Evolutionary conservation across 768 basidiomycete genomes (phyloP).

Genomic region (Tricholoma sp.): DNA sequence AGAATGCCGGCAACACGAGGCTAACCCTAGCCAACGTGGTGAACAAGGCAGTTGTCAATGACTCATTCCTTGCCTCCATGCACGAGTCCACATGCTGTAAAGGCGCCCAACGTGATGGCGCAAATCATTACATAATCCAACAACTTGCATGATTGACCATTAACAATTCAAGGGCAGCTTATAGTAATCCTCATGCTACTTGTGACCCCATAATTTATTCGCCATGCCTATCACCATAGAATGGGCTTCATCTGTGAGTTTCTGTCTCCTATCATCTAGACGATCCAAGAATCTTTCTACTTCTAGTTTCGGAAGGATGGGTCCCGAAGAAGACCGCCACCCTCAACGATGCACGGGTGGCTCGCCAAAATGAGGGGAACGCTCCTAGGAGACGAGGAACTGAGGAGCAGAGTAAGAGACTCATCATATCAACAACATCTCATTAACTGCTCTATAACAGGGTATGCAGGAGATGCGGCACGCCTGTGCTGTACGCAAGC

Average conservation of each 20-base stretch:
- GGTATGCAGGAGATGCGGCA: constrained; percentile 71
- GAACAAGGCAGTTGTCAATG: neutral
- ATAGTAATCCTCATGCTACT: neutral
- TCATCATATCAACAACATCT: neutral
- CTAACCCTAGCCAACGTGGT: no score
- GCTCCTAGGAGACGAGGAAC: constrained; percentile 53
- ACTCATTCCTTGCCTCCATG: neutral
- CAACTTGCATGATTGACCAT: neutral
- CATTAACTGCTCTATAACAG: constrained; percentile 20
- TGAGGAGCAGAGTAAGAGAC: constrained; percentile 41
- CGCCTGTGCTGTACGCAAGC: constrained; percentile 30
- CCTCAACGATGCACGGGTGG: constrained; percentile 70
- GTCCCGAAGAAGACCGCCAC: constrained; percentile 40
- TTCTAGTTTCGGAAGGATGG: constrained; percentile 40
- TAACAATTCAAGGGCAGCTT: neutral
- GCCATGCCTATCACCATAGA: constrained; percentile 27
- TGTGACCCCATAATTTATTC: constrained; percentile 4
- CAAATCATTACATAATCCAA: neutral
- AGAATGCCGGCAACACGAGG: neutral
- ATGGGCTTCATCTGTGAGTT: constrained; percentile 41
- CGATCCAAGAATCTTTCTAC: neutral
- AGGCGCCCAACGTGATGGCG: neutral
- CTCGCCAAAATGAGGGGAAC: constrained; percentile 76
- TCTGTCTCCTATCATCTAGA: neutral
- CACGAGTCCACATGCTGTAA: neutral